Conservation (phyloP, 192 early-diverging fungal species). For the Podila epigama region DNA sequence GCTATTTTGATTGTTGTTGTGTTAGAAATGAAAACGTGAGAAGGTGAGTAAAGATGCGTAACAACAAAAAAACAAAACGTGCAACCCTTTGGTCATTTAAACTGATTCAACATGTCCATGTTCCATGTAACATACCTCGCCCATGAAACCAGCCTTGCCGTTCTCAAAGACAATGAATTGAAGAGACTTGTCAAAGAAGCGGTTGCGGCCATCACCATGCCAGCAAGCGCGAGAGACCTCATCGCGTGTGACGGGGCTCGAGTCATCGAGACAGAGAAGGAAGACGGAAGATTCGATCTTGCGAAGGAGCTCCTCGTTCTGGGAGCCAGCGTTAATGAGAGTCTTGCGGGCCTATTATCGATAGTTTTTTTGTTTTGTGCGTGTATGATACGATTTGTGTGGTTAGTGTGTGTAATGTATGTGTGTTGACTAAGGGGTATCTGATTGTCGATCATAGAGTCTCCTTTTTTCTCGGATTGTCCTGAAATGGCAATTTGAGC, state of each 20-base stretch:
- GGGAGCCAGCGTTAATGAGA: conserved; percentile 68
- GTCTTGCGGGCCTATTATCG: conserved; percentile 63
- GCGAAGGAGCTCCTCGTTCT: conserved; percentile 77
- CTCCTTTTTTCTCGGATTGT: conserved; percentile 13
- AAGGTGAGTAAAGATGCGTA: background rate
- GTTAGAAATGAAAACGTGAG: no score
- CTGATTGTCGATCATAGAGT: conserved; percentile 2
- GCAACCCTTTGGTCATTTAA: conserved; percentile 2
- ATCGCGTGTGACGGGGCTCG: conserved; percentile 86
- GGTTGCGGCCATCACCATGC: conserved; percentile 97
- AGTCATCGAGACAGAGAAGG: conserved; percentile 90
- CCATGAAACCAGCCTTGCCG: conserved; percentile 95
- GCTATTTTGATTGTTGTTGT: conserved; percentile 38
- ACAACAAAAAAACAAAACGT: background rate
- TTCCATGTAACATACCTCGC: conserved; percentile 63
- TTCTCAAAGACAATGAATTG: conserved; percentile 98
- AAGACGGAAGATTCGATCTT: conserved; percentile 89
- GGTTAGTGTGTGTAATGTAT: background rate
- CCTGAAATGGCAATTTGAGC: conserved; percentile 35
- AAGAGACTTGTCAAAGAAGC: conserved; percentile 96
- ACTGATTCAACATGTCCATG: background rate
- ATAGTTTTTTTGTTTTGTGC: no score
- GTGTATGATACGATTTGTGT: no score
- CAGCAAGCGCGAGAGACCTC: conserved; percentile 89
- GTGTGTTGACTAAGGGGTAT: background rate